Conservation (phyloP, 1,284 basidiomycete genomes). For the Grifola frondosa region DNA sequence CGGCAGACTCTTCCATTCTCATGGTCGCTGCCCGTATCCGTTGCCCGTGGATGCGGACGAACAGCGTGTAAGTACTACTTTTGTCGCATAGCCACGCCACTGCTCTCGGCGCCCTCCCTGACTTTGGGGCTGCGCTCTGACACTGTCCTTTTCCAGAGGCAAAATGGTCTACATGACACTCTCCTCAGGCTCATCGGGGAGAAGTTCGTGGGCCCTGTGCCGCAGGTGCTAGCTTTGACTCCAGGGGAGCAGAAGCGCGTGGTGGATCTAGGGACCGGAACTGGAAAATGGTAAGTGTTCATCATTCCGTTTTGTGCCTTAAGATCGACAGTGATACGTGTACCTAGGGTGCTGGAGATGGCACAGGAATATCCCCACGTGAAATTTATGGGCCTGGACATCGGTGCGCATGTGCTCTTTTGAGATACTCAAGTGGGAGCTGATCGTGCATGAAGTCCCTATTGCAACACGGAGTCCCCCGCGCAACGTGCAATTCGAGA, state of each 20-base stretch:
- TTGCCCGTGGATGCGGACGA: slow-evolving; percentile 66
- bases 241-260: slow-evolving; percentile 44
- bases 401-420: slow-evolving; percentile 45
- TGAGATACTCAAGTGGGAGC: slow-evolving; percentile 9
- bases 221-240: slow-evolving; percentile 43
- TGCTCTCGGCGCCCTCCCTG: background rate
- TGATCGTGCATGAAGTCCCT: slow-evolving; percentile 47
- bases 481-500: slow-evolving; percentile 60
- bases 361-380: slow-evolving; percentile 60
- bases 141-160: slow-evolving; percentile 41
- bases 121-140: slow-evolving; percentile 3
- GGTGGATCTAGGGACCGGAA: slow-evolving; percentile 71
- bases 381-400: slow-evolving; percentile 67
- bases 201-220: slow-evolving; percentile 59
- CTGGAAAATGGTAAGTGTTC: slow-evolving; percentile 60
- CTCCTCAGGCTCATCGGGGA: slow-evolving; percentile 47
- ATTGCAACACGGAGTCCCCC: slow-evolving; percentile 62
- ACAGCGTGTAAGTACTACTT: slow-evolving; percentile 57
- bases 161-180: slow-evolving; percentile 48
- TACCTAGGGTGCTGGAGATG: slow-evolving; percentile 68
- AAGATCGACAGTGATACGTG: background rate
- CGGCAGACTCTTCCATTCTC: slow-evolving; percentile 65
- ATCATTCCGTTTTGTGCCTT: background rate
- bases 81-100: no score
- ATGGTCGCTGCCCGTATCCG: slow-evolving; percentile 58